These are phyloP conservation scores for Lichtheimia corymbifera DNA, from an alignment of 371 early-diverging fungal genomes.

Conservation along the genomic window DNA sequence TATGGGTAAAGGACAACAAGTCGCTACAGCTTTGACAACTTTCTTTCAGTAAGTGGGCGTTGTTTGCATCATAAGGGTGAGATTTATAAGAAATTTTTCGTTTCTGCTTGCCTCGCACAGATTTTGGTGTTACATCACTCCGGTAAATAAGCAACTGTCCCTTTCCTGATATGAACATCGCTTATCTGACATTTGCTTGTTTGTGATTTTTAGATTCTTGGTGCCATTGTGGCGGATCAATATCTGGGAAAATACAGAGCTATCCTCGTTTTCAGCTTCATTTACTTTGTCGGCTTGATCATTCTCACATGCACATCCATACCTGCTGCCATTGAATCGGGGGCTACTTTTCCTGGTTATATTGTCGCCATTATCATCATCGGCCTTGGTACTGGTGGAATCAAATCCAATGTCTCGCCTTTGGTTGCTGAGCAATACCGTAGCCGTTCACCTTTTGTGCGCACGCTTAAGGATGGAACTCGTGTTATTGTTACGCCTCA, in stretches of 20 bases:
- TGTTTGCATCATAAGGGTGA: background rate
- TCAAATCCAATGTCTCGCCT: constrained; percentile 51
- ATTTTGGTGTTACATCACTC: constrained; percentile 79
- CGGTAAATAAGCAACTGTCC: constrained; percentile 21
- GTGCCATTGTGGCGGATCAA: constrained; percentile 82
- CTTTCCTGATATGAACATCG: background rate
- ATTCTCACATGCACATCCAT: constrained; percentile 66
- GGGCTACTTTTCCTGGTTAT: constrained; percentile 65
- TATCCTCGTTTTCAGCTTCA: constrained; percentile 64
- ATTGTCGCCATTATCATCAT: constrained; percentile 71
- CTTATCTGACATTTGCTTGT: too few relatives aligned
- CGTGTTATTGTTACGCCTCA: constrained; percentile 30
- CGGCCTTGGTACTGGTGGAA: constrained; percentile 61
- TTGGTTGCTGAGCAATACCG: constrained; percentile 50
- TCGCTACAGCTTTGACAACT: constrained; percentile 71
- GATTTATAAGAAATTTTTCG: background rate
- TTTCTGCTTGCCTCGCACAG: background rate
- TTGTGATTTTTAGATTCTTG: constrained; percentile 50
- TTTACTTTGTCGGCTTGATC: constrained; percentile 76
- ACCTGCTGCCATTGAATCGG: constrained; percentile 51
- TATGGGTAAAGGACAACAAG: constrained; percentile 44
- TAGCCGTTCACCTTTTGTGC: constrained; percentile 31
- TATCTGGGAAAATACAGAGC: constrained; percentile 85
- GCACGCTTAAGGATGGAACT: constrained; percentile 24
- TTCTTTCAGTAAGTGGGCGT: constrained; percentile 54